Percentiles rank a stretch among this genome's conserved stretches.
Conservation (phyloP, 495 filamentous ascomycete genomes). For the Daldinia decipiens region DNA sequence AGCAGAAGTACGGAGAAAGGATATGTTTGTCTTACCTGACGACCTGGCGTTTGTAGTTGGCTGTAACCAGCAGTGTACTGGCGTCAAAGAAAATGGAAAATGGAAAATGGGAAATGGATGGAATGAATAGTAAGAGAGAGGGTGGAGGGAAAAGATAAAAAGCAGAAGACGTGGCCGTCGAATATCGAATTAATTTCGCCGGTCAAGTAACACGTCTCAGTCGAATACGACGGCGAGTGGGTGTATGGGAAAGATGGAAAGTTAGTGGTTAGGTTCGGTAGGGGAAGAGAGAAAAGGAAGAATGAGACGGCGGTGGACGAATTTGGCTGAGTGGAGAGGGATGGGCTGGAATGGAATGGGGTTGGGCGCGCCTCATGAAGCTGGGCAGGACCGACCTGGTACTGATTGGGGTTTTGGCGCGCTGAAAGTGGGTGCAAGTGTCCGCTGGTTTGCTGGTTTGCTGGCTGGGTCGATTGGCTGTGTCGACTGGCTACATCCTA, state of each 20-base stretch:
- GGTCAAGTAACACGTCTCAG: conserved; percentile 32
- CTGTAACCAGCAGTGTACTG: conserved; percentile 12
- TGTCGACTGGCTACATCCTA: too few relatives aligned
- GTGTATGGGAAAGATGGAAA: conserved; percentile 32
- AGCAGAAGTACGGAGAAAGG: conserved; percentile 18
- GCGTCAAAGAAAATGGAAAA: conserved; percentile 13
- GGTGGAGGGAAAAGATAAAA: conserved; percentile 19
- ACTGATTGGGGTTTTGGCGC: conserved; percentile 24
- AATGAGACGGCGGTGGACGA: conserved; percentile 35
- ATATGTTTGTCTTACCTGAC: conserved; percentile 29
- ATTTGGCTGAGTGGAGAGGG: conserved; percentile 31
- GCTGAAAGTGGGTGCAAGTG: conserved; percentile 22
- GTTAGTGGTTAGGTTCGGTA: conserved; percentile 34
- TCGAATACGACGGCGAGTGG: conserved; percentile 26
- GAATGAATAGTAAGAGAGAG: conserved; percentile 9
- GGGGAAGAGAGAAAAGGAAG: conserved; percentile 27
- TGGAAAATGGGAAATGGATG: conserved; percentile 13
- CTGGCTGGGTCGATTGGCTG: neutral
- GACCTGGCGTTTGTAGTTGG: conserved; percentile 16
- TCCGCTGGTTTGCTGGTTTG: conserved; percentile 2
- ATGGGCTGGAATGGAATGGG: conserved; percentile 44
- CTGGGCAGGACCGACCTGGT: conserved; percentile 34
- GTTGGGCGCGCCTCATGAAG: conserved; percentile 45
- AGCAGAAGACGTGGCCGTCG: conserved; percentile 35
- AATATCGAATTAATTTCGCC: conserved; percentile 37